Conservation (phyloP, 768 basidiomycete genomes). For the Pisolithus tinctorius region DNA sequence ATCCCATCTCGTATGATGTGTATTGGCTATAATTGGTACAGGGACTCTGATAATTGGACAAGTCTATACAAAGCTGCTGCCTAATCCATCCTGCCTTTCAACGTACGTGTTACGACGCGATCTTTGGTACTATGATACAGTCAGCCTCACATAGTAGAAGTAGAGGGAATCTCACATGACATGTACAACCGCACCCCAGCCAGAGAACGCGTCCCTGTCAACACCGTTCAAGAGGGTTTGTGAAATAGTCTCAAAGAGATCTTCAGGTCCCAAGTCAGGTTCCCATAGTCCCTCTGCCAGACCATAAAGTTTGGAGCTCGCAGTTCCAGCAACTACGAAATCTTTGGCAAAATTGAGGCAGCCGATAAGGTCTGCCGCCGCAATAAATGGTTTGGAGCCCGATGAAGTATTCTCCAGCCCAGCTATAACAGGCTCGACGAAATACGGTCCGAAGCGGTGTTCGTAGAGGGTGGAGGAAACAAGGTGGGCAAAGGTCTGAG, state of each 20-base stretch:
- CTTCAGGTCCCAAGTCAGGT: constrained; percentile 91
- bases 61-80: neutral
- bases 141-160: constrained; percentile 4
- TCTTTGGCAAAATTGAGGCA: constrained; percentile 94
- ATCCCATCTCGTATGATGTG: neutral
- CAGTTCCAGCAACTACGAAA: constrained; percentile 94
- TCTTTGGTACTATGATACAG: constrained; percentile 54
- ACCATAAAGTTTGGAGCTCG: constrained; percentile 89
- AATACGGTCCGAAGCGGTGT: constrained; percentile 92
- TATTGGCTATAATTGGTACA: neutral
- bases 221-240: constrained; percentile 93
- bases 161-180: constrained; percentile 63
- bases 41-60: constrained; percentile 3
- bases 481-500: constrained; percentile 92
- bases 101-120: constrained; percentile 70
- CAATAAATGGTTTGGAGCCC: constrained; percentile 87
- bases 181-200: constrained; percentile 95
- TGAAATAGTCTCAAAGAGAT: constrained; percentile 96
- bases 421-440: constrained; percentile 94
- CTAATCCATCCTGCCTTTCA: constrained; percentile 92
- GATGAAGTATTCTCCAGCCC: constrained; percentile 73
- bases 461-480: constrained; percentile 95
- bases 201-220: constrained; percentile 93
- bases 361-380: constrained; percentile 89
- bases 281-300: constrained; percentile 99